Evolutionary conservation across 768 basidiomycete species (phyloP), one percentile per base, ranked within the genome.

Genomic region (Leccinum disarticulatum): DNA sequence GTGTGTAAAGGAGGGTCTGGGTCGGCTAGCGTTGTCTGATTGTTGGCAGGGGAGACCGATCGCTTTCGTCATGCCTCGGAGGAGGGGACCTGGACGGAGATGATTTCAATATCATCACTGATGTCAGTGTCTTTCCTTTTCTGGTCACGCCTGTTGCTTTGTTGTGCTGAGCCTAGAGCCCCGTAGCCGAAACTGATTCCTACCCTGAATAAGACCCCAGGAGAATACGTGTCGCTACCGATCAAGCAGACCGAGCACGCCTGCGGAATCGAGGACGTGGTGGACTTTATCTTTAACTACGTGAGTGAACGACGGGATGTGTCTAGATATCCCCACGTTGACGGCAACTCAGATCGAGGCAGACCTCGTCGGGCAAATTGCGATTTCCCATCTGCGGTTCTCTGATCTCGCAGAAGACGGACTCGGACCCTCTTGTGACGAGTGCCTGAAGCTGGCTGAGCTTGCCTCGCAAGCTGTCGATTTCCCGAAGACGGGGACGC

Each of bases 71-170:
- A 11, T 76, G 74, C 59, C 76, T 84, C 15, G 82, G 82, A 28
- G 83, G 82, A 25, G 83, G 83, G 8, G 82, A 83, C 68, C 68
- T 83, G 50, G 82, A 83, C 61, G 82, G 81, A 5, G 81, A 83
- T 55, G 77, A 79, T 22, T 83, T 80, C 56, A 81, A 81, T 65
- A 43, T 82, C n/a, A 78, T 81, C 50, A 69, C 77, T 38, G 74
- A 80, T 56, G 79, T 80, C 63, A 73, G 67, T n/a, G 41, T 53
- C 8, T 60, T 58, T 46, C 41, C 33, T 15, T 55, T 57, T 31
- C 28, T 33, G 50, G 33, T 38, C n/a, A 17, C 3, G 15, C 28
- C 3, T 31, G 27, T 9, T 57, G 54, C 51, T 55, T 59, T 66
- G 58, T 62, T 43, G 33, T 27, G 17, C 60, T 58, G 8, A 48